A percentile compares a stretch with the other conserved stretches of the same genome.
Evolutionary conservation across 2,329 filamentous ascomycete species (phyloP).

Genomic region (Balansia obtecta): DNA sequence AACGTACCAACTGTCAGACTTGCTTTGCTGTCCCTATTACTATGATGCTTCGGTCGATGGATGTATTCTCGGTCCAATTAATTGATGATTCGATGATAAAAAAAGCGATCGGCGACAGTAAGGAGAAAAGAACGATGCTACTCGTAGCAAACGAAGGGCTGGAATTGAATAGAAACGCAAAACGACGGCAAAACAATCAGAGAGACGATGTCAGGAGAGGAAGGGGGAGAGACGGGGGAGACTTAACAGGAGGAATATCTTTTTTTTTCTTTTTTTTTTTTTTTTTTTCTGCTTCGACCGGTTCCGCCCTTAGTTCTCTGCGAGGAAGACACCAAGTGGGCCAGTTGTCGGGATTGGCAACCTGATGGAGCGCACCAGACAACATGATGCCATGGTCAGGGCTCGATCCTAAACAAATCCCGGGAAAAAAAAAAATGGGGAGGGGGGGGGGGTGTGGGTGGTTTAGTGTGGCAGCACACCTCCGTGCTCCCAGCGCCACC

Average conservation of each 20-base stretch:
- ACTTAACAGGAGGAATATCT: conserved; percentile 1
- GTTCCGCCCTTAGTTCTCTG: background rate
- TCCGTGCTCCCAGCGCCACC: background rate
- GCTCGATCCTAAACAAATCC: conserved; percentile 1
- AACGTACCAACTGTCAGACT: conserved; percentile 1
- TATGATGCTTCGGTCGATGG: background rate
- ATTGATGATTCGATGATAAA: conserved; percentile 1
- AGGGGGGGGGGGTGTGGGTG: too few species aligned
- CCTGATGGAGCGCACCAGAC: conserved; percentile 1
- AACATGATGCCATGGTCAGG: background rate
- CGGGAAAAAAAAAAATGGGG: background rate
- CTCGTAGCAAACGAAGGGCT: conserved; percentile 25
- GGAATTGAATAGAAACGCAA: conserved; percentile 22
- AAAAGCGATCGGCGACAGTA: conserved; percentile 1
- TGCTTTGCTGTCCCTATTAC: background rate
- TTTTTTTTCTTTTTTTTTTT: background rate
- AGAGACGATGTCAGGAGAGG: conserved; percentile 12
- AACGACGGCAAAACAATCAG: conserved; percentile 14
- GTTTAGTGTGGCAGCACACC: conserved; percentile 2
- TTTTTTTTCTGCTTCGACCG: conserved; percentile 4
- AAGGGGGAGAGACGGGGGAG: conserved; percentile 14
- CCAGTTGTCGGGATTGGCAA: conserved; percentile 2
- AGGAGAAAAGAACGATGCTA: conserved; percentile 14
- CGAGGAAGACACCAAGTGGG: conserved; percentile 8
- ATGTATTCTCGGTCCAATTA: background rate